phyloP scores from a whole-genome alignment of 768 basidiomycete genomes.

The Filobasidium floriforme region DNA sequence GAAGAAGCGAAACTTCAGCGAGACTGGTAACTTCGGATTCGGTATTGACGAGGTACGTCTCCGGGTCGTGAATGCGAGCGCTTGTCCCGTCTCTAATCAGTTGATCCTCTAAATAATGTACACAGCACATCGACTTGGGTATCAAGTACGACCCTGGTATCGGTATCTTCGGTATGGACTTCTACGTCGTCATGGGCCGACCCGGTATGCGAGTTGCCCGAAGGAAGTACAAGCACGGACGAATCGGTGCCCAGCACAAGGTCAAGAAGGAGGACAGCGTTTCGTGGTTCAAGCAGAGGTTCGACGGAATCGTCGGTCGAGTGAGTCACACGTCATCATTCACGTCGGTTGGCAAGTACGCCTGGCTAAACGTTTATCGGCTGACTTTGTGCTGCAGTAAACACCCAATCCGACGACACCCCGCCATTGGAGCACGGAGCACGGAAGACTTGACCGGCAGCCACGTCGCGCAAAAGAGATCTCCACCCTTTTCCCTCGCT shows the following conservation, averaged over 20 bases:
- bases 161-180: conserved; percentile 99
- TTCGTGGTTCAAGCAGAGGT: conserved; percentile 99
- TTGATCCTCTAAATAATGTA: conserved; percentile 13
- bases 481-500: neutral
- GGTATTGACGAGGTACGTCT: conserved; percentile 62
- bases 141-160: conserved; percentile 97
- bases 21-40: conserved; percentile 99
- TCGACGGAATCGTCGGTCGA: conserved; percentile 80
- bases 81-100: neutral
- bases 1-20: conserved; percentile 92
- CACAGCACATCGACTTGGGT: conserved; percentile 95
- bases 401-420: neutral
- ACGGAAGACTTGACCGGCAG: neutral
- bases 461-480: neutral
- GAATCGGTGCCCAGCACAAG: conserved; percentile 78
- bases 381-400: neutral
- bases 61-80: neutral
- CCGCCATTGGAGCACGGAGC: neutral
- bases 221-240: conserved; percentile 79
- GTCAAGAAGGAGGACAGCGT: conserved; percentile 91
- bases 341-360: neutral
- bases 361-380: neutral
- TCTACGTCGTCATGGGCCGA: conserved; percentile 81
- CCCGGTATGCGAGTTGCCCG: conserved; percentile 84
- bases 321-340: conserved; percentile 6